A percentile compares a stretch with the other conserved stretches of the same genome.
These are phyloP conservation scores for Nymphaea thermarum DNA, from an alignment of 164 flowering plant species.

Conservation along the genomic window DNA sequence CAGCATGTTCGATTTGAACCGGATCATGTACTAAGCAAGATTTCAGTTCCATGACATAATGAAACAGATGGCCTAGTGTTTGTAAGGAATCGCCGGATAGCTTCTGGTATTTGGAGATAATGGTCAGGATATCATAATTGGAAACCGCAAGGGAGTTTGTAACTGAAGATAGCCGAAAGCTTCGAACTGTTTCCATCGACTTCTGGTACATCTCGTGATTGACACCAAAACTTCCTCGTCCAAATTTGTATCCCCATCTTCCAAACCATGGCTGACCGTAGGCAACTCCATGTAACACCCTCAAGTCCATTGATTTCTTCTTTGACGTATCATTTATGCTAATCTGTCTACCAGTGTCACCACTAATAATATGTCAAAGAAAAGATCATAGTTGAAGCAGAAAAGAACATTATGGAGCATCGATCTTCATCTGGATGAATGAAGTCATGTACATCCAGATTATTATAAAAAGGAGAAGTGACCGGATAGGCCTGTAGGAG, in stretches of 20 bases:
- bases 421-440: not conserved
- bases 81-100: conserved; percentile 41
- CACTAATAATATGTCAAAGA: not conserved
- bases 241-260: conserved; percentile 78
- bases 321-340: conserved; percentile 54
- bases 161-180: conserved; percentile 29
- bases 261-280: conserved; percentile 78
- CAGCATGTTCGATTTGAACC: conserved; percentile 4
- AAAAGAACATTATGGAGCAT: not conserved
- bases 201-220: conserved; percentile 47
- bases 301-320: conserved; percentile 72
- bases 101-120: conserved; percentile 48
- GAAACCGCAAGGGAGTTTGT: not conserved
- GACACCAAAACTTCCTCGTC: conserved; percentile 65
- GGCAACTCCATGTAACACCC: conserved; percentile 66
- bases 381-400: not conserved
- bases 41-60: conserved; percentile 61
- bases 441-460: not conserved
- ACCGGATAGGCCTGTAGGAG: too few relatives aligned
- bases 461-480: not conserved
- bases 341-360: conserved; percentile 45
- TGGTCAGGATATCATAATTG: conserved; percentile 21
- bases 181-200: conserved; percentile 58
- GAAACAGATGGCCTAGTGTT: conserved; percentile 52
- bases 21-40: conserved; percentile 15